Evolutionary conservation across 495 filamentous ascomycete species (phyloP).

Genomic region (Podospora fimiseda): DNA sequence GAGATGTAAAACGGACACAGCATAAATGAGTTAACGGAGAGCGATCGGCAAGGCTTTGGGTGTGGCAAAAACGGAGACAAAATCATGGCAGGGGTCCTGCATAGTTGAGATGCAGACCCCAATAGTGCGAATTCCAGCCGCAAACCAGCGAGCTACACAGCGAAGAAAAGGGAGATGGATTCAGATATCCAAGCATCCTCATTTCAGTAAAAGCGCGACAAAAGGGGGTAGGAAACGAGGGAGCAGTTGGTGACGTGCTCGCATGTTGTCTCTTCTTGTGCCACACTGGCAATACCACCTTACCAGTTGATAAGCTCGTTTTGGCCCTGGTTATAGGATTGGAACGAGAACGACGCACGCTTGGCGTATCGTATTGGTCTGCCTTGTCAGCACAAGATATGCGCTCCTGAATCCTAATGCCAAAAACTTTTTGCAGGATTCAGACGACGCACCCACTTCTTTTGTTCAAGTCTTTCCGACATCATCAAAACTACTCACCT

Average conservation of each 20-base stretch:
- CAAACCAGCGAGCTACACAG: not conserved
- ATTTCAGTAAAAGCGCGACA: not conserved
- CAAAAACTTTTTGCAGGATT: constrained; percentile 4
- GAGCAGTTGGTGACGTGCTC: not conserved
- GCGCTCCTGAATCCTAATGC: not conserved
- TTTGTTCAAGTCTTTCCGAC: not conserved
- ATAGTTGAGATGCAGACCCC: not conserved
- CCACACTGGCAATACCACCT: not conserved
- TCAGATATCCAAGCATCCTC: not conserved
- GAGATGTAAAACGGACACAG: too few species aligned
- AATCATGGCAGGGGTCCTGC: not conserved
- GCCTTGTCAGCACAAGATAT: not conserved
- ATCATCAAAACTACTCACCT: constrained; percentile 4
- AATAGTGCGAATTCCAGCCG: not conserved
- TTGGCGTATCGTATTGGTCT: not conserved
- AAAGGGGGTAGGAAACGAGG: not conserved
- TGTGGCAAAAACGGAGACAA: not conserved
- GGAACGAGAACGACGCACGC: not conserved
- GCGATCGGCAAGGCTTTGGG: not conserved
- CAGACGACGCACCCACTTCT: not conserved
- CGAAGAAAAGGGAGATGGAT: not conserved
- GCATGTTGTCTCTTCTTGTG: not conserved
- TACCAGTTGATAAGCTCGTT: not conserved
- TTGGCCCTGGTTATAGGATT: too few species aligned
- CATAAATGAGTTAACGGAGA: not conserved